Base-by-base conservation (phyloP, 345 rosid genomes). In the Arabis alpina region DNA sequence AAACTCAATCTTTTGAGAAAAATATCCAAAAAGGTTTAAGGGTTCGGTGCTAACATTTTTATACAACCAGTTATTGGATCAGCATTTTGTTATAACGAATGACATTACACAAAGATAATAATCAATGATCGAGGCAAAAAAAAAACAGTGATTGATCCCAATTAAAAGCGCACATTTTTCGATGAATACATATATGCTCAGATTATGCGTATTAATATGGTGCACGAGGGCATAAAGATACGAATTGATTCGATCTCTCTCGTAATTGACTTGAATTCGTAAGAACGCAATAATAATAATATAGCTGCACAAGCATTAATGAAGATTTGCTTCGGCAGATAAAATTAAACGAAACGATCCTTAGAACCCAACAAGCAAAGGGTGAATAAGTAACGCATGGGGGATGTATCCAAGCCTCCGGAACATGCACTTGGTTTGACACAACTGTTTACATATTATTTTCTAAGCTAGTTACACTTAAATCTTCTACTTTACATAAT, bases 351-450 rank as follows among this genome's bases (percentile, higher is more conserved):
- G 63, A 68, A 32, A 68, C 19, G 32, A 67, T 54, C 24, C 54
- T 19, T 23, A 44, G 55, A 44, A 67, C 61, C 14, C 30, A 66
- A 39, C 42, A 28, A 30, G 43, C 23, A 4, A 53, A 41, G 41
- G 28, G 19, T 53, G 40, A 27, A 51, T 15, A 41, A 45, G 71
- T 53, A 32, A n/a, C 32, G 30, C 3, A 50, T 54, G 52, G 71
- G 59, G 71, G 59, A 66, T 54, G 61, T 42, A 66, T 44, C 72
- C 63, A 55, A 67, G 44, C 34, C 34, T 45, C 47, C 36, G 44
- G 30, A 66, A 67, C 63, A 55, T 55, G 63, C 63, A 44, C 25
- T 67, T 32, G 19, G 36, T 54, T 23, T 30, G 71, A 6, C 54
- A 34, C 54, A 8, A 44, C 16, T 47, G 34, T 30, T 5, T 32